phyloP scores from a whole-genome alignment of 352 stramenopile species.

The Salisapilia sapeloensis region DNA sequence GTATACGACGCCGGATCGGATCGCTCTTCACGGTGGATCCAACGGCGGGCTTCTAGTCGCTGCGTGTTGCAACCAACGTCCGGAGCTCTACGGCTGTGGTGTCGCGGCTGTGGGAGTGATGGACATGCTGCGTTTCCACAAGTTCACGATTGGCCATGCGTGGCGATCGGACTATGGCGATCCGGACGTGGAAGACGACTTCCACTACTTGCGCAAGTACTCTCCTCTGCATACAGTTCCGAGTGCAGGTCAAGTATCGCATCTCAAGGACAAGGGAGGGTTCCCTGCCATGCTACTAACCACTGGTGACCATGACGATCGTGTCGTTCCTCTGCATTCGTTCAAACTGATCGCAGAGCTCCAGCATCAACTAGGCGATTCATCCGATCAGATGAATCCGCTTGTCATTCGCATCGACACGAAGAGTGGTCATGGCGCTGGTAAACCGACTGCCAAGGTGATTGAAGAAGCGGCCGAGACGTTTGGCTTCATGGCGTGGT shows the following conservation, averaged over 20 bases:
- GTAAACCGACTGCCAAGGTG: constrained; percentile 79
- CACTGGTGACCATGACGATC: constrained; percentile 83
- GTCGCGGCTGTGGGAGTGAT: constrained; percentile 88
- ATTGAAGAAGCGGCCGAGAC: constrained; percentile 78
- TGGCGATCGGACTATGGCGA: constrained; percentile 82
- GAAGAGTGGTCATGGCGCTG: constrained; percentile 77
- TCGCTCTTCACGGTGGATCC: constrained; percentile 84
- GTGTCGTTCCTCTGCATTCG: constrained; percentile 81
- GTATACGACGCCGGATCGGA: constrained; percentile 81
- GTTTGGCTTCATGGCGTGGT: constrained; percentile 77
- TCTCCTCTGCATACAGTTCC: constrained; percentile 84
- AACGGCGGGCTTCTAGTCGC: constrained; percentile 91
- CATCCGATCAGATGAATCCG: constrained; percentile 53
- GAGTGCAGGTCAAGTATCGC: constrained; percentile 14
- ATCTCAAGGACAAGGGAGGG: constrained; percentile 25
- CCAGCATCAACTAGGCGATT: constrained; percentile 53
- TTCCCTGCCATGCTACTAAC: constrained; percentile 75
- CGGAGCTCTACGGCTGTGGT: constrained; percentile 85
- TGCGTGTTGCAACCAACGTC: constrained; percentile 78
- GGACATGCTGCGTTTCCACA: constrained; percentile 94
- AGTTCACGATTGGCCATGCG: constrained; percentile 86
- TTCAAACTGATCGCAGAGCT: constrained; percentile 83
- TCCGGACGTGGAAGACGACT: constrained; percentile 58
- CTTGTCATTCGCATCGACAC: constrained; percentile 82
- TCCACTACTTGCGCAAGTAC: constrained; percentile 73